These are phyloP conservation scores for Cymbopogon citratus DNA, from an alignment of 176 grass and related monocot genomes.

Conservation along the genomic window DNA sequence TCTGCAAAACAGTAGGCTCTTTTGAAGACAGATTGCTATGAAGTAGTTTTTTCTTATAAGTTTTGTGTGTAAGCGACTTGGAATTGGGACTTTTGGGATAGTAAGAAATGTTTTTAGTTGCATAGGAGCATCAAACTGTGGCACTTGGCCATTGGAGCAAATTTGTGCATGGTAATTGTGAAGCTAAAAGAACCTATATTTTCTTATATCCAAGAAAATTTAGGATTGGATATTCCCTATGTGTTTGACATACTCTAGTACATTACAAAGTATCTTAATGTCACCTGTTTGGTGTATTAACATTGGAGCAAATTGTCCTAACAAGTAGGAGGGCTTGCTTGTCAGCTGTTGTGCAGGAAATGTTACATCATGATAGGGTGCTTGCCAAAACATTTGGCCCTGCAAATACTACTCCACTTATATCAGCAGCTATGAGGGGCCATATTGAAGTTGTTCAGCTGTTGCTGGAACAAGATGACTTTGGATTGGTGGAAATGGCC, in stretches of 20 bases:
- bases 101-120: conserved; percentile 7
- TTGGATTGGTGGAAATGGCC: conserved; percentile 63
- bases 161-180: conserved; percentile 2
- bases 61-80: not conserved
- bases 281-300: not conserved
- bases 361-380: conserved; percentile 46
- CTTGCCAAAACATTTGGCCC: conserved; percentile 80
- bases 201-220: not conserved
- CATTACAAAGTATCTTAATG: conserved; percentile 10
- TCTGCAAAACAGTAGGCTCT: not conserved
- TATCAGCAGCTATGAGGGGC: conserved; percentile 82
- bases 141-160: not conserved
- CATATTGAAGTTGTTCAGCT: conserved; percentile 66
- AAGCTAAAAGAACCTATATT: conserved; percentile 14
- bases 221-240: not conserved
- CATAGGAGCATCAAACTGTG: not conserved
- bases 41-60: not conserved
- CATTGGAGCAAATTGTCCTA: conserved; percentile 12
- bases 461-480: conserved; percentile 66
- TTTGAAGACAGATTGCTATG: not conserved
- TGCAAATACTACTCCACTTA: conserved; percentile 67
- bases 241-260: not conserved
- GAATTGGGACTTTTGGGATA: conserved; percentile 5
- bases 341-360: conserved; percentile 72
- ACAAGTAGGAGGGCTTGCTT: conserved; percentile 2